A percentile compares a stretch with the other conserved stretches of the same genome.
Evolutionary conservation across 805 yeast species (phyloP).

Genomic region (Debaryomyces tyrocola): DNA sequence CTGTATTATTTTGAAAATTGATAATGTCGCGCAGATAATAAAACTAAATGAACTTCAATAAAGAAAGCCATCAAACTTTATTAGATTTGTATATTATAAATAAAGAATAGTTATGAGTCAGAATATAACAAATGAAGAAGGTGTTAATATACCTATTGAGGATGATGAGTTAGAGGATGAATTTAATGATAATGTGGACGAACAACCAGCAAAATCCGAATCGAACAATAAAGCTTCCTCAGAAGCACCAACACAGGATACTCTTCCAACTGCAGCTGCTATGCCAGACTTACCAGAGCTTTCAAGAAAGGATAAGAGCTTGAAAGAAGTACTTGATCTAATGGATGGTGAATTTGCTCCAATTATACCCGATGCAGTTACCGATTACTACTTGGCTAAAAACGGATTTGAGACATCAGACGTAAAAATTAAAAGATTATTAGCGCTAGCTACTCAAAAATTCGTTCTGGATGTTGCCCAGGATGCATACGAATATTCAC

Average conservation of each 20-base stretch:
- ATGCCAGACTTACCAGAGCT: conserved; percentile 63
- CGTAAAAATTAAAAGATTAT: conserved; percentile 66
- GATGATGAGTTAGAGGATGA: conserved; percentile 23
- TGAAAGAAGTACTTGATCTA: conserved; percentile 79
- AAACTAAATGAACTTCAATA: background rate
- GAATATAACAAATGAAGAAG: conserved; percentile 1
- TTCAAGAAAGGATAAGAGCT: conserved; percentile 74
- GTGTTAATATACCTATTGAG: conserved; percentile 10
- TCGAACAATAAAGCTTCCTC: background rate
- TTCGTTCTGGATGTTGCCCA: conserved; percentile 92
- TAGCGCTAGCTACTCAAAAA: conserved; percentile 95
- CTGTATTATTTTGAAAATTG: background rate
- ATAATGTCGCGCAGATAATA: background rate
- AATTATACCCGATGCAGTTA: conserved; percentile 93
- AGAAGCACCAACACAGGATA: conserved; percentile 5
- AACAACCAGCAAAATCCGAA: conserved; percentile 5
- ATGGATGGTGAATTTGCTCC: conserved; percentile 92
- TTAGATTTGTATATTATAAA: background rate
- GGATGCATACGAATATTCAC: conserved; percentile 92
- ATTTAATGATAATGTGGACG: conserved; percentile 21
- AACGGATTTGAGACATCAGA: conserved; percentile 85
- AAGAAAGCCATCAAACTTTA: background rate
- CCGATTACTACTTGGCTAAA: conserved; percentile 84
- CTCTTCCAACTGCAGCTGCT: conserved; percentile 9
- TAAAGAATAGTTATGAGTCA: conserved; percentile 3